A percentile compares a stretch with the other conserved stretches of the same genome.
Conservation (phyloP, 805 yeast genomes). For the Zygoascus bituminiphila region DNA sequence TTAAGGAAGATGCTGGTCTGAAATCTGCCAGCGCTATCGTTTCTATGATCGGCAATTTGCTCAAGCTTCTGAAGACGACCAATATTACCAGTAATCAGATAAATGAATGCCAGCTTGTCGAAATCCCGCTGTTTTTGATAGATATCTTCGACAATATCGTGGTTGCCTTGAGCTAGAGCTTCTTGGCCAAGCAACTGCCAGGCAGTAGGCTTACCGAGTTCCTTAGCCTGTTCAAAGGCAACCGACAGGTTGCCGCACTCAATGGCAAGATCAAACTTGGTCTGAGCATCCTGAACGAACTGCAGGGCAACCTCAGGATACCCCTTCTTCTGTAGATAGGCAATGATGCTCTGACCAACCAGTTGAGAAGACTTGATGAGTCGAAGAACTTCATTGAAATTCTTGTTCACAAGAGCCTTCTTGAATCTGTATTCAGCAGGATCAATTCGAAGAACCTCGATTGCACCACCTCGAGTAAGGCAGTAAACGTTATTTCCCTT, state of each 20-base stretch:
- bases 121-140: slow-evolving; percentile 81
- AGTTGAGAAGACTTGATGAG: slow-evolving; percentile 80
- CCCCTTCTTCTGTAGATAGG: slow-evolving; percentile 88
- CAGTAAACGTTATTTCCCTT: slow-evolving; percentile 66
- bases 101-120: slow-evolving; percentile 84
- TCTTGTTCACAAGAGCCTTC: slow-evolving; percentile 80
- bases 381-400: slow-evolving; percentile 85
- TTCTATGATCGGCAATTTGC: slow-evolving; percentile 79
- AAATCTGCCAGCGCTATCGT: slow-evolving; percentile 68
- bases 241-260: slow-evolving; percentile 84
- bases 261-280: slow-evolving; percentile 89
- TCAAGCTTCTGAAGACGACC: slow-evolving; percentile 77
- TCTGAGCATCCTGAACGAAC: slow-evolving; percentile 93
- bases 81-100: slow-evolving; percentile 73
- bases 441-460: slow-evolving; percentile 71
- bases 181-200: slow-evolving; percentile 84
- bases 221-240: slow-evolving; percentile 84
- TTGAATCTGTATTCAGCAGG: slow-evolving; percentile 97
- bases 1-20: slow-evolving; percentile 75
- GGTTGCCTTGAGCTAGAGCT: slow-evolving; percentile 85
- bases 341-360: slow-evolving; percentile 96
- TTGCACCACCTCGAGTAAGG: slow-evolving; percentile 77
- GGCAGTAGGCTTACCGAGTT: slow-evolving; percentile 53
- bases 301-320: slow-evolving; percentile 96
- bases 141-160: slow-evolving; percentile 73